phyloP scores from a whole-genome alignment of 2,329 filamentous ascomycete species.

The Pseudohalonectria lignicola region DNA sequence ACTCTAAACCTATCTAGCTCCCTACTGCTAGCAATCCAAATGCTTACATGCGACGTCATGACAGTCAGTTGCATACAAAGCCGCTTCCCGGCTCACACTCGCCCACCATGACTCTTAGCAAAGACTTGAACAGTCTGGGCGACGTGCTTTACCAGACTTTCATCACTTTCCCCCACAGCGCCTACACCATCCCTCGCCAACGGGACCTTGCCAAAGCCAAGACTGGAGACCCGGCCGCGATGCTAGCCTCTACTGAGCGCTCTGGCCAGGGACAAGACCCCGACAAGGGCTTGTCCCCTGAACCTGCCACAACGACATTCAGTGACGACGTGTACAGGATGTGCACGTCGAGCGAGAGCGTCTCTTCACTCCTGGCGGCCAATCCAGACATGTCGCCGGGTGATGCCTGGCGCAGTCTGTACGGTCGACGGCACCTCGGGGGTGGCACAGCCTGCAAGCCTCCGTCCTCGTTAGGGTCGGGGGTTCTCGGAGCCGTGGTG shows the following conservation, averaged over 20 bases:
- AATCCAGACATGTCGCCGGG: conserved; percentile 40
- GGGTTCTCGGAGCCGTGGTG: neutral
- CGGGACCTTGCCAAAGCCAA: neutral
- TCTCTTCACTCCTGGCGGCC: conserved; percentile 45
- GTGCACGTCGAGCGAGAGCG: conserved; percentile 39
- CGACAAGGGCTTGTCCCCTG: too few relatives aligned
- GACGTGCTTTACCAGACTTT: conserved; percentile 15
- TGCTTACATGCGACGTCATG: too few relatives aligned
- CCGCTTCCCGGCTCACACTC: too few relatives aligned
- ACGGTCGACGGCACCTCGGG: conserved; percentile 14
- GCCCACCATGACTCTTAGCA: too few relatives aligned
- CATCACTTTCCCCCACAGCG: conserved; percentile 17
- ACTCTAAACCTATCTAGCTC: too few relatives aligned
- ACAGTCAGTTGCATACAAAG: too few relatives aligned
- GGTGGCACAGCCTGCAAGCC: neutral
- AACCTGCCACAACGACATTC: conserved; percentile 15
- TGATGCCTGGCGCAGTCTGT: conserved; percentile 46
- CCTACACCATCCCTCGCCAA: conserved; percentile 12
- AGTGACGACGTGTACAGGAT: conserved; percentile 35
- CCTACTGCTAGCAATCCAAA: too few relatives aligned
- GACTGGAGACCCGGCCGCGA: neutral
- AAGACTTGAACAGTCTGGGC: conserved; percentile 2
- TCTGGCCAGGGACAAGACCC: too few relatives aligned
- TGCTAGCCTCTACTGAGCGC: too few relatives aligned
- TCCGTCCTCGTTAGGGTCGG: neutral